phyloP scores from a whole-genome alignment of 139 green algal genomes.

The Pedinophyceae sp. region DNA sequence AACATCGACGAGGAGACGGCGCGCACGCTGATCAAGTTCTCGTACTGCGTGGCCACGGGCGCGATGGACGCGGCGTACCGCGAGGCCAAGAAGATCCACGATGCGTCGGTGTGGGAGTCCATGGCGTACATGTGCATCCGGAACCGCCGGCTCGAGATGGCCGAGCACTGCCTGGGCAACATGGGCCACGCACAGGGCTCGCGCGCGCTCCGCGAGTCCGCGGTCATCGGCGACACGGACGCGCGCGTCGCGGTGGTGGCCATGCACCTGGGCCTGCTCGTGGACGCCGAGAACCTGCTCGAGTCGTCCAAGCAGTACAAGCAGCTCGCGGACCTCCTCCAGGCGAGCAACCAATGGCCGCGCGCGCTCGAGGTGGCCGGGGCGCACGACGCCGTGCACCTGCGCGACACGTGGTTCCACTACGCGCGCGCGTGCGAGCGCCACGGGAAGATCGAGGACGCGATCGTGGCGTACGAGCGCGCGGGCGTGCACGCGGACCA shows the following conservation, averaged over 20 bases:
- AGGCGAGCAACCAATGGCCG: not conserved
- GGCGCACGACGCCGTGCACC: conserved; percentile 50
- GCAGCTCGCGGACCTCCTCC: conserved; percentile 36
- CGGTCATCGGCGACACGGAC: conserved; percentile 28
- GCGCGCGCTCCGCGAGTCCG: conserved; percentile 31
- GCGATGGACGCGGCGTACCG: conserved; percentile 49
- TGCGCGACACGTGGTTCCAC: conserved; percentile 40
- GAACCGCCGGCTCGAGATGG: conserved; percentile 47
- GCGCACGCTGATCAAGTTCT: conserved; percentile 46
- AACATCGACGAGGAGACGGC: conserved; percentile 19
- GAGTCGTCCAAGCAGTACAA: conserved; percentile 31
- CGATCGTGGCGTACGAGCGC: conserved; percentile 39
- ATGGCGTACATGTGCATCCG: conserved; percentile 57
- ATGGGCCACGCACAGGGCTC: conserved; percentile 42
- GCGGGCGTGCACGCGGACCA: conserved; percentile 23
- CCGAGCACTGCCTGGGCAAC: conserved; percentile 62
- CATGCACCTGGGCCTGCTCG: conserved; percentile 50
- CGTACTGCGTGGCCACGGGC: conserved; percentile 37
- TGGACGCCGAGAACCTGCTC: conserved; percentile 37
- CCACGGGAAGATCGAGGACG: conserved; percentile 24
- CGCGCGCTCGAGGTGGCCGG: conserved; percentile 41
- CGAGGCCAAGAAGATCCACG: conserved; percentile 37
- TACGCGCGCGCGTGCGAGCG: conserved; percentile 32
- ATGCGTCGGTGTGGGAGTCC: conserved; percentile 42
- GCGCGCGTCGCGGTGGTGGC: conserved; percentile 42